Evolutionary conservation across 139 green algal species (phyloP).

Genomic region (Chlamydomonas sphaeroides): DNA sequence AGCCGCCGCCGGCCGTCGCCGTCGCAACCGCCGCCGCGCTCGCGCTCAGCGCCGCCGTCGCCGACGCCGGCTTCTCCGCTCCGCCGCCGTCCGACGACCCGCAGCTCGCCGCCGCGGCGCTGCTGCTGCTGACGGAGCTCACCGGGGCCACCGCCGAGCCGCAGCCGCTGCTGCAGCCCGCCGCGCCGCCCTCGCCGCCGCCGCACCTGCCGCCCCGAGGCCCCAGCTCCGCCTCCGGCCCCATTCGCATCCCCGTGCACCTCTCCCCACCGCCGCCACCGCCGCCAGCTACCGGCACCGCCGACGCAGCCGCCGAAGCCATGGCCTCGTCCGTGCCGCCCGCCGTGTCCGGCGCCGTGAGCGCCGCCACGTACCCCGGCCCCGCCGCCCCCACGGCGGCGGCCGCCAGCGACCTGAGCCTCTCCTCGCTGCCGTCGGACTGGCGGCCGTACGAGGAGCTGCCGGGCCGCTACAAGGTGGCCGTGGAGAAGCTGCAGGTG

Average conservation of each 20-base stretch:
- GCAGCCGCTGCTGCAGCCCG: neutral
- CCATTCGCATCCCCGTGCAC: no score
- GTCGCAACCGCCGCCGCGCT: neutral
- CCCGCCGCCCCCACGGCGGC: neutral
- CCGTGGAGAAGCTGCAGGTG: constrained; percentile 25
- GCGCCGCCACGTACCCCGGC: neutral
- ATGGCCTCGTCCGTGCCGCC: no score
- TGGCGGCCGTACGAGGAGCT: constrained; percentile 12
- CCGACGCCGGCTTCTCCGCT: neutral
- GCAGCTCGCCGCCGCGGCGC: neutral
- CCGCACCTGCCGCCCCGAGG: neutral
- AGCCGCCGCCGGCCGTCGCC: neutral
- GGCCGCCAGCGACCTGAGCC: neutral
- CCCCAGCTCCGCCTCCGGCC: no score
- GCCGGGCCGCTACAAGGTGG: constrained; percentile 10
- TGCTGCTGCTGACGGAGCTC: neutral
- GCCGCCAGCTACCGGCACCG: no score
- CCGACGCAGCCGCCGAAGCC: no score
- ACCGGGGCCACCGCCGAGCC: constrained; percentile 2
- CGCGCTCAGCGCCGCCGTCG: neutral
- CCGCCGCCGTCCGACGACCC: no score
- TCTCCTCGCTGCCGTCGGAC: neutral
- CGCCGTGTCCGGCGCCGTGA: no score
- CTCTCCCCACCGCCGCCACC: no score
- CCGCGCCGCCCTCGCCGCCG: neutral